Evolutionary conservation across 2,329 filamentous ascomycete genomes (phyloP), one percentile per base, ranked within the genome.

Genomic region (Leptographium galeiforme): DNA sequence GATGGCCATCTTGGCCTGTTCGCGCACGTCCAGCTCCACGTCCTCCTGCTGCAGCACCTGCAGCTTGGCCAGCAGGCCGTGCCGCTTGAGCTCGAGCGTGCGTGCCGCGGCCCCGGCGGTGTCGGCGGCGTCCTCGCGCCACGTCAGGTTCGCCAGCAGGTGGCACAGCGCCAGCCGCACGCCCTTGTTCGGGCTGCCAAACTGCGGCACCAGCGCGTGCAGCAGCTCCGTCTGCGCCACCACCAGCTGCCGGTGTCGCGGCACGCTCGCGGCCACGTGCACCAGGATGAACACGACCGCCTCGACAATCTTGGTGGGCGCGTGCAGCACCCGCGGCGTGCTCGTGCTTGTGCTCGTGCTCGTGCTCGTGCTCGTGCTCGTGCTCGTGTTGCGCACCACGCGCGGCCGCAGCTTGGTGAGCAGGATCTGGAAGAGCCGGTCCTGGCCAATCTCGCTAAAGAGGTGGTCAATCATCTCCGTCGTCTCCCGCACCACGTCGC

Each of bases 111-210:
- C 87, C 11, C 78, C 79, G 25, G 74, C 70, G 19, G 74, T 71
- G 60, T 95, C 89, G 34, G 68, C 74, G 8, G 78, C 74, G 61
- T 91, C 84, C 57, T 96, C 90, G 57, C 84, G 76, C 74, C 85
- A 94, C 0, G 87, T 86, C 45, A 98, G 76, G 64, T 96, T 96
- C 64, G 84, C 86, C 46, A 94, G 76, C 45, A 95, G 75, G 77
- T 90, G 91, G 58, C 88, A 89, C 60, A 93, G 81, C 47, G 84
- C 84, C 19, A 83, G 76, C 7, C 91, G 82, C 8, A 98, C 84
- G 44, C 85, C 80, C 47, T 79, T 77, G 63, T 86, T 81, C 45
- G 80, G 77, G 66, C 89, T 87, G 47, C 73, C 78, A 61, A 93
- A 86, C 53, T 95, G 82, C 16, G 79, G 79, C 10, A 84, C 77